Conservation (phyloP, 2,329 filamentous ascomycete genomes). For the Aspergillus udagawae region DNA sequence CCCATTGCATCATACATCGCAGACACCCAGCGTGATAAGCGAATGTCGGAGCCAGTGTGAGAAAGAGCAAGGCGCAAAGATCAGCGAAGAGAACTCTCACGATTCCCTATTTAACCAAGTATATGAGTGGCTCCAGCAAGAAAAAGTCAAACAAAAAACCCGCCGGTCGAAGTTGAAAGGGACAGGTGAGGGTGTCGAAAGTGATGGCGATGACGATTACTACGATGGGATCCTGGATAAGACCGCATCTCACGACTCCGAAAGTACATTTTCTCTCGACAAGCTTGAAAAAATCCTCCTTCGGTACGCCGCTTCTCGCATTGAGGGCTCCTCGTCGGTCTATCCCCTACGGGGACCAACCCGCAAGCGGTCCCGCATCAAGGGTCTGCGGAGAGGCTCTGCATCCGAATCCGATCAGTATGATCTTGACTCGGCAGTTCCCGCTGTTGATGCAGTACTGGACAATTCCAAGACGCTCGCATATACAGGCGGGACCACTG, state of each 20-base stretch:
- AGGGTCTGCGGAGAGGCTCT: constrained; percentile 40
- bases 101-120: constrained; percentile 64
- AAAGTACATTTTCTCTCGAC: constrained; percentile 71
- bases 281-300: constrained; percentile 69
- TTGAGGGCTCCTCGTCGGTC: constrained; percentile 18
- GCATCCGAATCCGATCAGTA: constrained; percentile 83
- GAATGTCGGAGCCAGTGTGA: constrained; percentile 23
- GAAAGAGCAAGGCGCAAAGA: constrained; percentile 21
- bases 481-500: constrained; percentile 58
- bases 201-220: constrained; percentile 20
- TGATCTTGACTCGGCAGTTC: constrained; percentile 78
- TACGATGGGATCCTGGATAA: constrained; percentile 28
- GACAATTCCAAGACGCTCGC: constrained; percentile 88
- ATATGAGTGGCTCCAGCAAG: constrained; percentile 76
- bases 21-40: constrained; percentile 21
- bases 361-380: constrained; percentile 34
- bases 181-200: constrained; percentile 37
- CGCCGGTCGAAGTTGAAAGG: constrained; percentile 49
- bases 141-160: constrained; percentile 63
- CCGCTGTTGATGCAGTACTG: constrained; percentile 75
- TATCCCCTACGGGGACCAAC: constrained; percentile 19
- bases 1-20: constrained; percentile 20
- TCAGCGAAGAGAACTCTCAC: constrained; percentile 30
- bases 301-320: constrained; percentile 35
- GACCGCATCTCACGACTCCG: constrained; percentile 57